A percentile compares a stretch with the other conserved stretches of the same genome.
phyloP scores from a whole-genome alignment of 148 eudicot genomes.

The Vaccinium vitisidaea region DNA sequence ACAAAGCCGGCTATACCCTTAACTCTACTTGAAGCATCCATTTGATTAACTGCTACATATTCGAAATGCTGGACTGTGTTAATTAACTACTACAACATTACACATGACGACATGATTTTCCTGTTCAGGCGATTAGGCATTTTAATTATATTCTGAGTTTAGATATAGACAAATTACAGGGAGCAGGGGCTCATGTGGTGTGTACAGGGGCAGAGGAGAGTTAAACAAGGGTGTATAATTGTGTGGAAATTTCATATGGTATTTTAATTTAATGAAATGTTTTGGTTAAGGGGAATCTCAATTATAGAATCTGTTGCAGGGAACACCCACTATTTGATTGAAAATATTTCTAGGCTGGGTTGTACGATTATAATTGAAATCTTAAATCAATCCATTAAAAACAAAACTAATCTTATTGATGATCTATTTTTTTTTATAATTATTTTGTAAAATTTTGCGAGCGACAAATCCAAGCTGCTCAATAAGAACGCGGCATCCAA shows the following conservation, averaged over 20 bases:
- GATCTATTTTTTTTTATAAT: neutral
- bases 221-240: neutral
- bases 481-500: neutral
- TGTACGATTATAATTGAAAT: neutral
- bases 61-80: neutral
- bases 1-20: too few species aligned
- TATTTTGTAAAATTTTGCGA: neutral
- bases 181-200: too few species aligned
- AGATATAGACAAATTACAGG: too few species aligned
- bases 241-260: neutral
- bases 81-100: neutral
- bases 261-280: neutral
- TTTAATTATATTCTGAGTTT: too few species aligned
- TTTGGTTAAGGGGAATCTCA: constrained; percentile 2
- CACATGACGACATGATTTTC: too few species aligned
- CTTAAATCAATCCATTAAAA: neutral
- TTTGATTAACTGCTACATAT: too few species aligned
- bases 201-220: too few species aligned
- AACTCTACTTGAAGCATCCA: too few species aligned
- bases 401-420: neutral
- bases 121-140: too few species aligned
- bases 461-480: neutral
- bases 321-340: neutral
- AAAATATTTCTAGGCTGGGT: too few species aligned
- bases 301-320: neutral